Evolutionary conservation across 2,329 filamentous ascomycete genomes (phyloP).

Genomic region (Cryphonectria naterciae): DNA sequence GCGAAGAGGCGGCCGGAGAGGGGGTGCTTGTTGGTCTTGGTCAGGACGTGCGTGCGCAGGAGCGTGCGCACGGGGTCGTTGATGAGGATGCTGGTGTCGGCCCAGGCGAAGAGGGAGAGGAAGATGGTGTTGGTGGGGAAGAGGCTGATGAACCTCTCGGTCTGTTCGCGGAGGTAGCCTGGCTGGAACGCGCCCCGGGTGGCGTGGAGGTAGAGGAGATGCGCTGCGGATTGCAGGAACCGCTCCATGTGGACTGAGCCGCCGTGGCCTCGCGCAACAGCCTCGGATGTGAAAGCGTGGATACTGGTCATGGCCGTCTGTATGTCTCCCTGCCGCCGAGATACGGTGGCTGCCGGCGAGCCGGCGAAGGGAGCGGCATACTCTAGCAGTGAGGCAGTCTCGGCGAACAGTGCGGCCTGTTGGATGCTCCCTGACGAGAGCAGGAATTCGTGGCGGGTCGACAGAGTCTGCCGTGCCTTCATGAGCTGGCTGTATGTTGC

Average conservation of each 20-base stretch:
- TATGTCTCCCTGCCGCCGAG: conserved; percentile 59
- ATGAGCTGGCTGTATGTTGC: conserved; percentile 46
- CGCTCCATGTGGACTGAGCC: conserved; percentile 57
- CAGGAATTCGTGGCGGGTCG: conserved; percentile 57
- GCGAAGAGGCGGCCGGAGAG: conserved; percentile 53
- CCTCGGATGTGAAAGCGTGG: conserved; percentile 46
- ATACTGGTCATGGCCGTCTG: conserved; percentile 50
- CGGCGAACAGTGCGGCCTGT: conserved; percentile 58
- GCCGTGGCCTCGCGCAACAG: conserved; percentile 43
- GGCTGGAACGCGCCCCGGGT: conserved; percentile 66
- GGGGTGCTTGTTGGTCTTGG: conserved; percentile 45
- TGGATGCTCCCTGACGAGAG: conserved; percentile 54
- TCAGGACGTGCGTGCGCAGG: conserved; percentile 57
- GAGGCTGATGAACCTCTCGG: conserved; percentile 61
- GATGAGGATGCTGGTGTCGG: conserved; percentile 72
- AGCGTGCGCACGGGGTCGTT: conserved; percentile 76
- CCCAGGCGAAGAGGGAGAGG: conserved; percentile 72
- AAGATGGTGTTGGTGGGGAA: conserved; percentile 82
- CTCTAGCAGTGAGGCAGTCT: conserved; percentile 66
- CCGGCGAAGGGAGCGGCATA: conserved; percentile 61
- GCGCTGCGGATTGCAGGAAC: conserved; percentile 69
- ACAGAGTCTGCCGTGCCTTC: conserved; percentile 58
- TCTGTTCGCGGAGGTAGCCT: conserved; percentile 62
- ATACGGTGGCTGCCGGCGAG: conserved; percentile 48
- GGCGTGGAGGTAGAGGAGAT: conserved; percentile 69